Evolutionary conservation across 2,329 filamentous ascomycete genomes (phyloP), one percentile per base, ranked within the genome.

Genomic region (Fusarium sp.): DNA sequence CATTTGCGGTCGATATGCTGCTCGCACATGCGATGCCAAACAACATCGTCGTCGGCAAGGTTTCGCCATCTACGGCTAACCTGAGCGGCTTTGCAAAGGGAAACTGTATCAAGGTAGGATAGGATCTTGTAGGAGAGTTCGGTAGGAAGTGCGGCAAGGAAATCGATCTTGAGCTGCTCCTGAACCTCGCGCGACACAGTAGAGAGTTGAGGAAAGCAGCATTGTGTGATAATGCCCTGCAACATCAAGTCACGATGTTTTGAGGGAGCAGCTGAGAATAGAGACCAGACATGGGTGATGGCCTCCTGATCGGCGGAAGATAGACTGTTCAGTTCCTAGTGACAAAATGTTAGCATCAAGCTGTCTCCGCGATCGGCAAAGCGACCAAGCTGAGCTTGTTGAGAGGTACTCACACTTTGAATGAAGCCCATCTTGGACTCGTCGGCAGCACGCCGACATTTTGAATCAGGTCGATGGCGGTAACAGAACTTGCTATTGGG

Each of bases 1-100:
- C 94, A 98, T 78, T 97, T 97, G 65, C 93, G 86, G 78, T 97
- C 93, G 73, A 98, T 97, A 79, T 97, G 94, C 78, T 98, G 95
- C 80, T 97, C 94, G 78, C 96, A 99, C 94, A 98, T 98, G 69
- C 91, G 92, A 77, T 98, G 81, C 96, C 96, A 99, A 6, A 99
- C 95, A 11, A 97, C 92, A 79, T 99, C 95, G 77, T 98, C 95
- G 75, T 98, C 96, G n/a, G 96, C 95, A 42, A 99, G 83, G 60
- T 88, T 88, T 67, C 93, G 88, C 96, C 96, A 99, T 73, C 91
- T 87, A 62, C 90, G 89, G 78, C 93, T 98, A 58, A 99, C 96
- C 79, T 98, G 94, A 0, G 96, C 93, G 2, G 96, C 95, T 79
- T 97, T 97, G 84, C 96, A 98, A 1, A 99, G 86, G 1, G 95